phyloP scores from a whole-genome alignment of 2,329 filamentous ascomycete genomes.

The Nannizzia gypsea region DNA sequence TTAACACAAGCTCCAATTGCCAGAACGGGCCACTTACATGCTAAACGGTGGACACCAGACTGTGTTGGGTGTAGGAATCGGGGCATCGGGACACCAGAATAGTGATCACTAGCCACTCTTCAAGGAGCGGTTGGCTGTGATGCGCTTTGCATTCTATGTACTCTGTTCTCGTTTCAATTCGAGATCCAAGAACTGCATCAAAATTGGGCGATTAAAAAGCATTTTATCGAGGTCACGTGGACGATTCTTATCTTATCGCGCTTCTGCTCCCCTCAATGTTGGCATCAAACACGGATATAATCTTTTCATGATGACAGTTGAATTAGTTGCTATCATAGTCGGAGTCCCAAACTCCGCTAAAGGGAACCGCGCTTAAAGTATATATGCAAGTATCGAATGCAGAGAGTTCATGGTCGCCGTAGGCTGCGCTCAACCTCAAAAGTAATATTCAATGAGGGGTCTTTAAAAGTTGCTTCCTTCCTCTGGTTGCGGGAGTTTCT shows the following conservation, averaged over 20 bases:
- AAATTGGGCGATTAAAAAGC: no score
- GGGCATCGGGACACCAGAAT: slow-evolving; percentile 24
- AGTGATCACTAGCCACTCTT: neutral
- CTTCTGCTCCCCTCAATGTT: neutral
- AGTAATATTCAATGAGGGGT: neutral
- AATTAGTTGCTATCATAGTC: neutral
- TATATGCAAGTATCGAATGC: slow-evolving; percentile 2
- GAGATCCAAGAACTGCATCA: neutral
- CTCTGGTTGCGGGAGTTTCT: slow-evolving; percentile 87
- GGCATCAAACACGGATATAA: neutral
- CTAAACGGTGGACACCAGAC: slow-evolving; percentile 34
- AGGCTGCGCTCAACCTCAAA: neutral
- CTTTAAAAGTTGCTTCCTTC: slow-evolving; percentile 46
- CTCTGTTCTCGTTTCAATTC: neutral
- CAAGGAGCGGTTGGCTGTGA: neutral
- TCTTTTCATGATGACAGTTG: neutral
- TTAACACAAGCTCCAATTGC: neutral
- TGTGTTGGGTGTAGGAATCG: slow-evolving; percentile 23
- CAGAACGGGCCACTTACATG: slow-evolving; percentile 24
- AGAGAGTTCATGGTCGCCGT: neutral
- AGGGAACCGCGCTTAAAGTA: neutral
- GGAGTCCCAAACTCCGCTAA: neutral
- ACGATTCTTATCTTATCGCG: neutral
- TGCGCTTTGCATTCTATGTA: neutral
- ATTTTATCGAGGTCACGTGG: neutral